Base-by-base conservation (phyloP, 2,329 filamentous ascomycete genomes). In the Fonsecaea pedrosoi region DNA sequence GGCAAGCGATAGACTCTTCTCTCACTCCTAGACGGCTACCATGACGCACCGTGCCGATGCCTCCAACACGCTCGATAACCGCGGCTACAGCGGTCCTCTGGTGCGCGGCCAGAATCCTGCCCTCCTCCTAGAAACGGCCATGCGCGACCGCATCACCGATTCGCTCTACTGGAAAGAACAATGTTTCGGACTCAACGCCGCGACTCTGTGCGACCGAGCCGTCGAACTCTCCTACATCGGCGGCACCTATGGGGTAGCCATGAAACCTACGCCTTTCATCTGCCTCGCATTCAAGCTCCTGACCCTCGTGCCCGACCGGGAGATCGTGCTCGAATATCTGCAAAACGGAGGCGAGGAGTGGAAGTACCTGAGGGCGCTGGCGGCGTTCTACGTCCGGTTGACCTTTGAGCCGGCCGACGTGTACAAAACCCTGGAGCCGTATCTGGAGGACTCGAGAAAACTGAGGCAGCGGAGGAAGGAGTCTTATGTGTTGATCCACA, bases 91-190 rank as follows among this genome's bases (percentile, higher is more conserved):
- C 12, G 91, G 89, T 54, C 80, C 88, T 40, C 86, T 96, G 25
- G 89, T 95, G 70, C 93, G 94, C 77, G 93, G 93, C 68, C 90
- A 96, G 75, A 97, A 97, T 81, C 94, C 94, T 0, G 92, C 93
- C n/a, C 94, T 91, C 4, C 91, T 98, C 67, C 91, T 98, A 85
- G 94, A 98, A 79, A 97, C 96, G 78, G 91, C 93, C 48, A 92
- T 97, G 71, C 91, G 92, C 76, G 95, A 99, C 80, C 93, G 95
- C 76, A 97, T 99, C 79, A 89, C 94, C 73, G 93, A 97, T 76
- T 92, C 89, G 61, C 96, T 97, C 81, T 99, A 97, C 83, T 99
- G 93, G 91, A 97, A 97, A 80, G 95, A 98, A 81, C 94, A 97
- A 82, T 97, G 95, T 78, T 99, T 98, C 80, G 95, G 91, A 50